Evolutionary conservation across 768 basidiomycete species (phyloP).

Genomic region (Russula ochroleuca): DNA sequence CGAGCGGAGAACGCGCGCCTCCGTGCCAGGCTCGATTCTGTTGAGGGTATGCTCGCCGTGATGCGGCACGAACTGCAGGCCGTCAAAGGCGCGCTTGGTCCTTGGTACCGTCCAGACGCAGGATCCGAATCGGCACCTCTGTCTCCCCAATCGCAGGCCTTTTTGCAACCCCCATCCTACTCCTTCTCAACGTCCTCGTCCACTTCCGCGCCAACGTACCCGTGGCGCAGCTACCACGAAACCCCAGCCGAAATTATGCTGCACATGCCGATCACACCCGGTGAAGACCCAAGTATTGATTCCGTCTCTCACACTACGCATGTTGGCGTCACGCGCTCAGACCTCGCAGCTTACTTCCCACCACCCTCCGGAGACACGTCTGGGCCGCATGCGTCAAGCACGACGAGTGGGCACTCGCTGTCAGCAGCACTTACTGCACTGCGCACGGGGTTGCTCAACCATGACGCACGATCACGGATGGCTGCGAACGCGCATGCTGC

Average conservation of each 20-base stretch:
- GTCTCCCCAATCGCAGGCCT: neutral
- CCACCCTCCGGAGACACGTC: conserved; percentile 7
- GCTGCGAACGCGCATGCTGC: conserved; percentile 23
- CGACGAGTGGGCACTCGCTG: conserved; percentile 6
- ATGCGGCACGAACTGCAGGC: conserved; percentile 54
- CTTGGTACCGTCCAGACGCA: conserved; percentile 49
- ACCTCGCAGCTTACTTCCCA: conserved; percentile 27
- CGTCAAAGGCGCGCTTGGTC: conserved; percentile 58
- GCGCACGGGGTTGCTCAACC: conserved; percentile 22
- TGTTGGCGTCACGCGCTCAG: conserved; percentile 3
- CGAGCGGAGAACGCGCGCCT: conserved; percentile 63
- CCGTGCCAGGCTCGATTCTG: conserved; percentile 50
- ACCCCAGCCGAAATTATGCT: conserved; percentile 10
- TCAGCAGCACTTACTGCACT: conserved; percentile 13
- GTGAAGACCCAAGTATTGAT: conserved; percentile 13
- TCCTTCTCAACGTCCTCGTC: conserved; percentile 12
- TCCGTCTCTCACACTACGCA: neutral
- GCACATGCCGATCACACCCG: neutral
- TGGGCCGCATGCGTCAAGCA: neutral
- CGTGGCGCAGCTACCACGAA: conserved; percentile 18
- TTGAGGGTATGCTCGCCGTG: conserved; percentile 52
- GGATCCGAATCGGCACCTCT: neutral
- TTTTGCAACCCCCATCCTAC: neutral
- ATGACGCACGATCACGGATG: conserved; percentile 26
- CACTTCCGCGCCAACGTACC: neutral